Conservation (phyloP, 2,329 filamentous ascomycete species). For the Penicillium verrucosum region DNA sequence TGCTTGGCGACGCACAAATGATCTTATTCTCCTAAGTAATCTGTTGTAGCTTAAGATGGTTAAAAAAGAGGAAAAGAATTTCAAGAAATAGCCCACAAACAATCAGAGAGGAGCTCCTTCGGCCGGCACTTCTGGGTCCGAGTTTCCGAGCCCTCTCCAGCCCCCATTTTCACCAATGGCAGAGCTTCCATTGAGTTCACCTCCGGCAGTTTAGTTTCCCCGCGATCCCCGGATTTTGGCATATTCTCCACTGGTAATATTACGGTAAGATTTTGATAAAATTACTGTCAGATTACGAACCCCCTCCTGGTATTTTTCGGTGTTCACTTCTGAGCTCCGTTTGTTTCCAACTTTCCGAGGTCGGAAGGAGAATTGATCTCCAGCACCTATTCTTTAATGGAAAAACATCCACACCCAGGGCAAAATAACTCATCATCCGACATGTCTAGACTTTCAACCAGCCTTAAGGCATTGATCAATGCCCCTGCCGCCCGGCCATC, state of each 20-base stretch:
- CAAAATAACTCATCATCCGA: conserved; percentile 12
- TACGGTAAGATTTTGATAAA: not conserved
- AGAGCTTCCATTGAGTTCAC: not conserved
- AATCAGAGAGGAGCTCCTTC: not conserved
- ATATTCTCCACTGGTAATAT: not conserved
- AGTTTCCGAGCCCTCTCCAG: not conserved
- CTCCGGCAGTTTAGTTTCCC: not conserved
- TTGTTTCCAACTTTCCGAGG: not conserved
- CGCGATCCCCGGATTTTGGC: conserved; percentile 10
- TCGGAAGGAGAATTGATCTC: conserved; percentile 3
- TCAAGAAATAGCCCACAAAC: not conserved
- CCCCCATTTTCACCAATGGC: not conserved
- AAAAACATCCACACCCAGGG: not conserved
- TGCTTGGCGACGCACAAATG: not conserved
- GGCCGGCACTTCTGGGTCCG: conserved; percentile 6
- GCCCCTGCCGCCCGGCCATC: conserved; percentile 64
- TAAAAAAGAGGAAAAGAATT: not conserved
- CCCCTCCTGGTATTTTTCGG: conserved; percentile 2
- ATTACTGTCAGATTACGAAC: not conserved
- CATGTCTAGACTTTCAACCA: conserved; percentile 71
- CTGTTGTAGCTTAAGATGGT: not conserved
- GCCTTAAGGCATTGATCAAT: conserved; percentile 72
- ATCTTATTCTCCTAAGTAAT: not conserved
- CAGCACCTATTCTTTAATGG: conserved; percentile 2
- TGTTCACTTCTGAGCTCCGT: conserved; percentile 8